These are phyloP conservation scores for Guadua angustifolia DNA, from an alignment of 176 grass and related monocot species.

Conservation along the genomic window DNA sequence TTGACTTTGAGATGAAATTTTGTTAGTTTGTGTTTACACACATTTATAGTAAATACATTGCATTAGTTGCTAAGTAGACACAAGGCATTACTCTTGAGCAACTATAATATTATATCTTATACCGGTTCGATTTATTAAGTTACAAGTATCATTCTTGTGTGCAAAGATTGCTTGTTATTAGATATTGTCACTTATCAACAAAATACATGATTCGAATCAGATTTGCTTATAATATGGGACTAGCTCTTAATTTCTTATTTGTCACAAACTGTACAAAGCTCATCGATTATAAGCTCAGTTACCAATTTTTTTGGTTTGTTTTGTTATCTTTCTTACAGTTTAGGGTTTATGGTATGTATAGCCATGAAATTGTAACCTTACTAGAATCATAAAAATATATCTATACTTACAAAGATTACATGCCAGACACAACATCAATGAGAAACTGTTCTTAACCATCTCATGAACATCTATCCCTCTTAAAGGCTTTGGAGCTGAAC, in stretches of 20 bases:
- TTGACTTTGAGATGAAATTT: too few species aligned
- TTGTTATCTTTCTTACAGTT: background rate
- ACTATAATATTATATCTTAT: background rate
- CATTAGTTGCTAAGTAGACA: background rate
- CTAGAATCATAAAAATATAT: too few species aligned
- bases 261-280: background rate
- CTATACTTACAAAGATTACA: too few species aligned
- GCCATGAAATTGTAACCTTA: too few species aligned
- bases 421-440: too few species aligned
- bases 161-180: background rate
- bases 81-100: background rate
- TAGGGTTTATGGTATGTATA: too few species aligned
- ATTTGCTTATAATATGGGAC: background rate
- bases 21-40: too few species aligned
- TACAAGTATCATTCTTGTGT: constrained; percentile 14
- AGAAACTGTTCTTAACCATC: too few species aligned
- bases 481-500: too few species aligned
- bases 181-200: background rate
- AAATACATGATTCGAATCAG: background rate
- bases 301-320: background rate
- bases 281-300: background rate
- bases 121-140: constrained; percentile 2
- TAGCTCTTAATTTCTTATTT: background rate
- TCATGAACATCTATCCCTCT: too few species aligned
- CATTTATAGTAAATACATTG: too few species aligned